These are phyloP conservation scores for Blastobotrys malaysiensis DNA, from an alignment of 1,139 yeast genomes.

Conservation along the genomic window DNA sequence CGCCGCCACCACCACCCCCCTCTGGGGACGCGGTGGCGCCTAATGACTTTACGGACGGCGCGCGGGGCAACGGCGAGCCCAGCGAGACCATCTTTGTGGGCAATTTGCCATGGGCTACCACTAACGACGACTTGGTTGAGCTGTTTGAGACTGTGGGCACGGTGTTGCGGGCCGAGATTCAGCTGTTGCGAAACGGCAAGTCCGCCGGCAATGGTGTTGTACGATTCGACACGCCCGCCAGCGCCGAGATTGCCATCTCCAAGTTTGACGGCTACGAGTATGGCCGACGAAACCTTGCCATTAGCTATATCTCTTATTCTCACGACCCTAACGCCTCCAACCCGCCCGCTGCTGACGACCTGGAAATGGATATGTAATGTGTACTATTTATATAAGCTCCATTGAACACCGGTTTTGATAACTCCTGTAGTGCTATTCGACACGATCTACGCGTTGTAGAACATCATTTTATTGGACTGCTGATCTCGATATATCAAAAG, in stretches of 20 bases:
- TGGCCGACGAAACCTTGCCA: constrained; percentile 69
- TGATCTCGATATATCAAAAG: too few species aligned
- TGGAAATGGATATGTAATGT: neutral
- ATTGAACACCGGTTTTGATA: too few species aligned
- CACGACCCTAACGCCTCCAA: neutral
- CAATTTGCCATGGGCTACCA: constrained; percentile 85
- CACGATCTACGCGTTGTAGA: too few species aligned
- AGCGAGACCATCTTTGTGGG: constrained; percentile 62
- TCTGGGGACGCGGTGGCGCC: constrained; percentile 3
- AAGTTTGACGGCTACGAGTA: constrained; percentile 75
- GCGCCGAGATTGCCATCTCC: constrained; percentile 69
- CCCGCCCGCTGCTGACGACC: neutral
- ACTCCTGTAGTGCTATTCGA: too few species aligned
- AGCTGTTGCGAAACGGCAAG: constrained; percentile 57
- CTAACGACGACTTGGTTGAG: constrained; percentile 77
- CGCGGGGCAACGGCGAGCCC: constrained; percentile 58
- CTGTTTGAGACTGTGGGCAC: constrained; percentile 81
- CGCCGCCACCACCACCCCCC: constrained; percentile 9
- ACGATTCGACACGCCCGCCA: constrained; percentile 59
- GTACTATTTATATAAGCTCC: neutral
- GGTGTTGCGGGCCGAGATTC: constrained; percentile 74
- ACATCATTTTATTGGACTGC: too few species aligned
- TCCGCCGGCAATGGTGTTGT: constrained; percentile 85
- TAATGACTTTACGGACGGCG: constrained; percentile 55
- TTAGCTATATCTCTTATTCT: constrained; percentile 48